Conservation (phyloP, 495 filamentous ascomycete species). For the Lophium mytilinum region DNA sequence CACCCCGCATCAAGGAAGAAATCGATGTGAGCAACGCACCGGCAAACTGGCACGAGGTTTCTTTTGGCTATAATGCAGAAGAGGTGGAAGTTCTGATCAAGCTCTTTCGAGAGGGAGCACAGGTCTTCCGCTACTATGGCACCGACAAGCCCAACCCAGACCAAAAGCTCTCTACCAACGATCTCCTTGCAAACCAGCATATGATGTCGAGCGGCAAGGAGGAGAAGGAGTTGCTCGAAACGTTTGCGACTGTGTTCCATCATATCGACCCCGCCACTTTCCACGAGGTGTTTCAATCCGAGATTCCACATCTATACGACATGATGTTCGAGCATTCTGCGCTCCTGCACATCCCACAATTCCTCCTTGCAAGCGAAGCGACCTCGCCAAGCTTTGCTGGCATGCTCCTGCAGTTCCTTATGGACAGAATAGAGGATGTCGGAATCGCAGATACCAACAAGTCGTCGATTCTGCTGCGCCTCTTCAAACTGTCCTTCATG, state of each 20-base stretch:
- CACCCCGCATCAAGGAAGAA: slow-evolving; percentile 36
- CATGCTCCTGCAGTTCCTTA: slow-evolving; percentile 93
- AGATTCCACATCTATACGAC: slow-evolving; percentile 92
- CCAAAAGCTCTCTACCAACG: slow-evolving; percentile 68
- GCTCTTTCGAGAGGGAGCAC: slow-evolving; percentile 90
- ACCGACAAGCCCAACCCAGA: slow-evolving; percentile 73
- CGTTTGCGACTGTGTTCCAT: slow-evolving; percentile 96
- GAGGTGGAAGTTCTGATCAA: slow-evolving; percentile 96
- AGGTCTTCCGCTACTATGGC: slow-evolving; percentile 93
- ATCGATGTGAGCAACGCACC: slow-evolving; percentile 74
- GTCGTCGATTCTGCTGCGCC: slow-evolving; percentile 81
- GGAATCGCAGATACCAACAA: slow-evolving; percentile 84
- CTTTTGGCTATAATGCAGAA: slow-evolving; percentile 93
- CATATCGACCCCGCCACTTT: slow-evolving; percentile 98
- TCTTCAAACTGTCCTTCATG: slow-evolving; percentile 99
- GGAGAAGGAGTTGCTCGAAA: slow-evolving; percentile 95
- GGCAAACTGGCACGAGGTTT: slow-evolving; percentile 88
- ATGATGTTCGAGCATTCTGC: slow-evolving; percentile 97
- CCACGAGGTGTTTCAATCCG: slow-evolving; percentile 94
- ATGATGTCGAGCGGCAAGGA: slow-evolving; percentile 87
- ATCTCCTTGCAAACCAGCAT: slow-evolving; percentile 87
- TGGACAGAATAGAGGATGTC: slow-evolving; percentile 92
- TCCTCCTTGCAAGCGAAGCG: slow-evolving; percentile 94
- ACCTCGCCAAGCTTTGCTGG: slow-evolving; percentile 96
- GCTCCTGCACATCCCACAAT: slow-evolving; percentile 90